Evolutionary conservation across 257 asterid genomes (phyloP), one percentile per base, ranked within the genome.

Genomic region (Nicotiana knightiana): DNA sequence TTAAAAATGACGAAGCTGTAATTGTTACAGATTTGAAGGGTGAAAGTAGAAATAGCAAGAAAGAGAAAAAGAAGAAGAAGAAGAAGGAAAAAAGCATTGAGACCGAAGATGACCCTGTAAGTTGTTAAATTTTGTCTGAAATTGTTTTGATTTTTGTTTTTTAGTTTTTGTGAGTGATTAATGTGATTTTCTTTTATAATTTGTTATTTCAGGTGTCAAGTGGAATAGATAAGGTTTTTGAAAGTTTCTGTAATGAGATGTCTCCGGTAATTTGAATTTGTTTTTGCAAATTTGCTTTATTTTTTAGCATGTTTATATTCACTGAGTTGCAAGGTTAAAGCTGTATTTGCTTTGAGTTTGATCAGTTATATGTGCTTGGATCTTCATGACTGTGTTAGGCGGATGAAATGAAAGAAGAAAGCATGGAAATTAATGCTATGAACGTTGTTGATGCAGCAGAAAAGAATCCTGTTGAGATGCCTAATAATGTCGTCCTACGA

Each of bases 401-500:
- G 83, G 95, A 91, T 79, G 86, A 81, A 84, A 82, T 70, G 33
- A 85, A 84, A 86, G 91, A 86, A 48, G 85, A 73, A 73, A 73
- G 4, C 11, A 35, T 3, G 79, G 68, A 68, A 46, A 88, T 58
- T 67, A 79, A 88, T 81, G 88, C 88, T 43, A 73, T 67, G 9
- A 91, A 87, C 84, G 51, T 83, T 68, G 85, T 88, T 80, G 71
- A 83, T 37, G 87, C 86, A 35, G 89, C 37, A 76, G 93, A 89
- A 84, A 81, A 90, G 10, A 78, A 87, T 81, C 91, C 92, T 10
- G 87, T 51, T 85, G 89, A 85, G 84, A 85, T 57, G 81, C 46
- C 90, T 0, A 92, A 92, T 85, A 91, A 93, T 65, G 83, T 64
- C 62, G 97, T 93, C 85, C 86, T 96, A 75, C 90, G 91, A 92